Conservation (phyloP, 2,329 filamentous ascomycete genomes). For the Emericellopsis atlantica region DNA sequence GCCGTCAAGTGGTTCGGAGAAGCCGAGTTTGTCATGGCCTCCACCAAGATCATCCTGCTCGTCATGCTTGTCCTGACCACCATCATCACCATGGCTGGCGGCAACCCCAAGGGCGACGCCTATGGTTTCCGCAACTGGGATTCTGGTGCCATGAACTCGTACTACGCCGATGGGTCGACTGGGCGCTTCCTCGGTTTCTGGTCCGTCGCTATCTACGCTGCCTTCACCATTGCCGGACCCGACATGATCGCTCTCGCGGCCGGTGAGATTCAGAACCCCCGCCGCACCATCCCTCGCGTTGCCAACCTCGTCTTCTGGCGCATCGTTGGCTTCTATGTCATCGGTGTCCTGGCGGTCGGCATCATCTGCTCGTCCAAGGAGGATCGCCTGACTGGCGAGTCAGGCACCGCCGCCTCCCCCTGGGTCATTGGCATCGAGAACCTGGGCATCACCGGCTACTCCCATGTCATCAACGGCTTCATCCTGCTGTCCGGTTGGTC, state of each 20-base stretch:
- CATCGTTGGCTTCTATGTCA: slow-evolving; percentile 58
- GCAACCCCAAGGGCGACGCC: slow-evolving; percentile 48
- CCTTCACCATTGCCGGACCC: slow-evolving; percentile 55
- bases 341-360: slow-evolving; percentile 43
- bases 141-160: slow-evolving; percentile 18
- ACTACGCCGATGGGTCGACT: slow-evolving; percentile 30
- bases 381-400: slow-evolving; percentile 29
- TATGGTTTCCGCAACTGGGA: slow-evolving; percentile 51
- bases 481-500: slow-evolving; percentile 41
- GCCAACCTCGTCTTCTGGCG: slow-evolving; percentile 66
- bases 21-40: slow-evolving; percentile 44
- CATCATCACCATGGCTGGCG: slow-evolving; percentile 56
- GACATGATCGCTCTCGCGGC: slow-evolving; percentile 49
- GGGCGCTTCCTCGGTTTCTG: slow-evolving; percentile 49
- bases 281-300: slow-evolving; percentile 52
- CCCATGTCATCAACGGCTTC: slow-evolving; percentile 44
- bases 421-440: slow-evolving; percentile 49
- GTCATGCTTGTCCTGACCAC: slow-evolving; percentile 49
- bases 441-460: slow-evolving; percentile 34
- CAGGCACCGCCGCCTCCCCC: slow-evolving; percentile 43
- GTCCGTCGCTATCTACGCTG: slow-evolving; percentile 48
- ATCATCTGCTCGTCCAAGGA: slow-evolving; percentile 41
- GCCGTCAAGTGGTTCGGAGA: slow-evolving; percentile 31
- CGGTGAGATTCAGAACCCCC: slow-evolving; percentile 52
- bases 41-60: slow-evolving; percentile 30